These are phyloP conservation scores for Trichomonascaceae sp. DNA, from an alignment of 1,139 yeast genomes.

Conservation along the genomic window DNA sequence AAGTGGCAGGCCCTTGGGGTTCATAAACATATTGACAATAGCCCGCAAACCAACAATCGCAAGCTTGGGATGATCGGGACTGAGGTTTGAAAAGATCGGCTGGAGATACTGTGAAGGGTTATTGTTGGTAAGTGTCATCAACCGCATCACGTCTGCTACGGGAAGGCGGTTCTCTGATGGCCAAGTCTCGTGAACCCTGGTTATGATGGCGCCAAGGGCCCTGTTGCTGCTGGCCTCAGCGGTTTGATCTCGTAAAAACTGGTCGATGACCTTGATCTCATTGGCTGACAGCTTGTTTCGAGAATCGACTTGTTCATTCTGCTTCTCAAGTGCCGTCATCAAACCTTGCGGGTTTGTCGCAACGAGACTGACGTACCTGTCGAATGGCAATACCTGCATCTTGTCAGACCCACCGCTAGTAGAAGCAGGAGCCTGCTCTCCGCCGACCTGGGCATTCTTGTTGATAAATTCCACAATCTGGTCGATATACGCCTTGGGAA, in stretches of 20 bases:
- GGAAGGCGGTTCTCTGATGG: background rate
- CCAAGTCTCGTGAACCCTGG: background rate
- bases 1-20: background rate
- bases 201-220: background rate
- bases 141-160: background rate
- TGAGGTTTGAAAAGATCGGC: slow-evolving; percentile 1
- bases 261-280: background rate
- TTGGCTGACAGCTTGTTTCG: background rate
- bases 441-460: background rate
- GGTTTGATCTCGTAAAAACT: background rate
- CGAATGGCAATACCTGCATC: background rate
- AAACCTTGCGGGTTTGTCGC: background rate
- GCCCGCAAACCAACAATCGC: background rate
- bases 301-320: background rate
- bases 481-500: background rate
- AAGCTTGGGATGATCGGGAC: background rate
- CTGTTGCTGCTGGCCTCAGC: background rate
- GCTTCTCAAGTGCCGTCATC: background rate
- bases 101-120: slow-evolving; percentile 1
- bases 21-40: background rate
- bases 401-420: background rate
- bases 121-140: background rate
- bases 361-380: background rate
- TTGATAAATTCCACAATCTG: background rate
- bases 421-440: background rate